Evolutionary conservation across 2,329 filamentous ascomycete genomes (phyloP).

Genomic region (Ophiostoma angusticollis): DNA sequence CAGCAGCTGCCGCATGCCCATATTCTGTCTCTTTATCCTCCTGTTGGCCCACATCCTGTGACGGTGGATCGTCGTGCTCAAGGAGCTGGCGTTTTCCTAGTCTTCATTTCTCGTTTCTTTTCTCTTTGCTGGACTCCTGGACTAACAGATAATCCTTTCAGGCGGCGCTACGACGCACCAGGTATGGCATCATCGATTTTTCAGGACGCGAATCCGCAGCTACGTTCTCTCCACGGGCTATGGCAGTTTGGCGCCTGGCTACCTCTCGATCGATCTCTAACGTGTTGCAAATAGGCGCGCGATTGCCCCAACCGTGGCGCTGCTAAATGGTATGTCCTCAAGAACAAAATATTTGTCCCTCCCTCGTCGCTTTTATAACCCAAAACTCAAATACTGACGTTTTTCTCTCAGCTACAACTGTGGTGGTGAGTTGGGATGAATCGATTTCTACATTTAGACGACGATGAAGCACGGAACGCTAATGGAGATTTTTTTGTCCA

Average conservation of each 20-base stretch:
- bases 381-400: constrained; percentile 6
- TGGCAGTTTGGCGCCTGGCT: not conserved
- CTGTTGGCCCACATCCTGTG: not conserved
- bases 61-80: constrained; percentile 2
- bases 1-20: constrained; percentile 2
- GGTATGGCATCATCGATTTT: constrained; percentile 36
- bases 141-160: constrained; percentile 27
- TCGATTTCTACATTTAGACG: no score
- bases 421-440: constrained; percentile 43
- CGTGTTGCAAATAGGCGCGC: constrained; percentile 46
- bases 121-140: not conserved
- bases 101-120: constrained; percentile 9
- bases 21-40: not conserved
- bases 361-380: not conserved
- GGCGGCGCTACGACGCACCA: constrained; percentile 64
- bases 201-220: constrained; percentile 12
- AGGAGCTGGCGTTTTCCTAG: constrained; percentile 1
- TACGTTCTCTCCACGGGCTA: not conserved
- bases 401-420: constrained; percentile 58
- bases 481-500: constrained; percentile 14
- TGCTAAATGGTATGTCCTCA: constrained; percentile 69
- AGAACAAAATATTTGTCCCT: no score
- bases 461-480: constrained; percentile 11
- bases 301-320: constrained; percentile 77
- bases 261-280: constrained; percentile 14